Percentiles rank a stretch among this genome's conserved stretches.
These are phyloP conservation scores for Pharnaceum exiguum DNA, from an alignment of 148 eudicot species.

Conservation along the genomic window DNA sequence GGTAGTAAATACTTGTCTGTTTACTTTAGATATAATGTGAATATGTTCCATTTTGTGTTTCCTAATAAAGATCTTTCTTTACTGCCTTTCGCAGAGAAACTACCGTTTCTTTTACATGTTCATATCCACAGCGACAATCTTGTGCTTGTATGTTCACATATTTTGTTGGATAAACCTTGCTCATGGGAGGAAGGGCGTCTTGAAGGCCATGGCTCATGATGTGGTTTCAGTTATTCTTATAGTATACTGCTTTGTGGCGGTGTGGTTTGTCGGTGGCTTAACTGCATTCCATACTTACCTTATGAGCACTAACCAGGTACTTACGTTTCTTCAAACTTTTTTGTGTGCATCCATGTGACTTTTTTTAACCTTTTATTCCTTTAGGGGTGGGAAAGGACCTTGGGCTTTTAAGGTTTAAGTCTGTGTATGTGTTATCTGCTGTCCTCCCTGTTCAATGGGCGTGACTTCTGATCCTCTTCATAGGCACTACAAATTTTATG, in stretches of 20 bases:
- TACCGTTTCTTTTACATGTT: slow-evolving; percentile 82
- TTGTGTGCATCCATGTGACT: neutral
- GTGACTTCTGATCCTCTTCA: no score
- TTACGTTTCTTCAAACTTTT: slow-evolving; percentile 1
- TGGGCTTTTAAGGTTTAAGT: no score
- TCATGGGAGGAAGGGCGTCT: slow-evolving; percentile 30
- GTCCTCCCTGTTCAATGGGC: no score
- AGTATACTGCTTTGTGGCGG: slow-evolving; percentile 72
- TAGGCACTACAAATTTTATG: no score
- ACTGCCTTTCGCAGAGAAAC: slow-evolving; percentile 70
- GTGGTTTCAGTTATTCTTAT: slow-evolving; percentile 54
- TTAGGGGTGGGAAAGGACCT: no score
- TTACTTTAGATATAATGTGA: neutral
- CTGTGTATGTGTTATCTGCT: no score
- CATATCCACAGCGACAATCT: slow-evolving; percentile 61
- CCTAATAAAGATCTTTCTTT: slow-evolving; percentile 5
- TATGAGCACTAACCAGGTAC: slow-evolving; percentile 81
- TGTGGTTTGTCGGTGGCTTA: slow-evolving; percentile 95
- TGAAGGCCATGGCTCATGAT: slow-evolving; percentile 57
- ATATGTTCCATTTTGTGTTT: neutral
- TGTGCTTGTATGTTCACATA: slow-evolving; percentile 75
- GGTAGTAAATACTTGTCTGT: neutral
- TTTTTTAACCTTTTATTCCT: no score
- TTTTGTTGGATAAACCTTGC: slow-evolving; percentile 61
- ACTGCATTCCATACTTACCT: slow-evolving; percentile 80